Evolutionary conservation across 2,329 filamentous ascomycete genomes (phyloP).

Genomic region (Aureobasidium zeae): DNA sequence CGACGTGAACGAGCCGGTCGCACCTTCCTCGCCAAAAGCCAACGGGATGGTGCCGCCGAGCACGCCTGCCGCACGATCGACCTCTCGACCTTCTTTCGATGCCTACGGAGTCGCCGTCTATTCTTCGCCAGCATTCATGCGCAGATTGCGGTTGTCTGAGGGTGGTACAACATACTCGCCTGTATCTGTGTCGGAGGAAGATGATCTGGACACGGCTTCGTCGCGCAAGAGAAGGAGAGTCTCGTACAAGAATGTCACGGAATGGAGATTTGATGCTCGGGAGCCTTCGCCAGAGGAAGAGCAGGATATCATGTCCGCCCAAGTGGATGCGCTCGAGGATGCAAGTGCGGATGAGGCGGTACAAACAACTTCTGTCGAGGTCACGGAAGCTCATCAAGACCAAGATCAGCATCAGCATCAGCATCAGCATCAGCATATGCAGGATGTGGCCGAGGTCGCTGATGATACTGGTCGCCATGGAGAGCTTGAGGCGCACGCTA

Average conservation of each 20-base stretch:
- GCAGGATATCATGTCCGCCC: not conserved
- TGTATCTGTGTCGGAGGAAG: slow-evolving; percentile 60
- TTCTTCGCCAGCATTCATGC: slow-evolving; percentile 71
- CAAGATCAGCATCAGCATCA: not conserved
- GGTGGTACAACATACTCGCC: slow-evolving; percentile 55
- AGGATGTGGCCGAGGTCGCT: no score
- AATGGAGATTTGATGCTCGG: slow-evolving; percentile 66
- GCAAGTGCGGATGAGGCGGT: not conserved
- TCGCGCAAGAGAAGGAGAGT: slow-evolving; percentile 64
- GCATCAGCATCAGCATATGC: no score
- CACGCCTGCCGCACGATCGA: slow-evolving; percentile 18
- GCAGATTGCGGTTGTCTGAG: slow-evolving; percentile 59
- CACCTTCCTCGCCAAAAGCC: slow-evolving; percentile 15
- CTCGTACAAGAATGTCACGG: slow-evolving; percentile 54
- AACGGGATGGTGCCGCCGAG: slow-evolving; percentile 19
- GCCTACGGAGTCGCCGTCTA: slow-evolving; percentile 42
- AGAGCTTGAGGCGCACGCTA: no score
- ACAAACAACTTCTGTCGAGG: slow-evolving; percentile 1
- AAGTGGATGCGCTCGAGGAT: slow-evolving; percentile 11
- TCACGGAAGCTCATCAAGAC: not conserved
- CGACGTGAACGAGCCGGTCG: slow-evolving; percentile 14
- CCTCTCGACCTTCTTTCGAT: slow-evolving; percentile 5
- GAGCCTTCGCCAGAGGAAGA: slow-evolving; percentile 60
- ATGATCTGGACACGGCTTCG: slow-evolving; percentile 50
- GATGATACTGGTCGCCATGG: no score